Conservation (phyloP, 2,329 filamentous ascomycete species). For the Macroventuria anomochaeta region DNA sequence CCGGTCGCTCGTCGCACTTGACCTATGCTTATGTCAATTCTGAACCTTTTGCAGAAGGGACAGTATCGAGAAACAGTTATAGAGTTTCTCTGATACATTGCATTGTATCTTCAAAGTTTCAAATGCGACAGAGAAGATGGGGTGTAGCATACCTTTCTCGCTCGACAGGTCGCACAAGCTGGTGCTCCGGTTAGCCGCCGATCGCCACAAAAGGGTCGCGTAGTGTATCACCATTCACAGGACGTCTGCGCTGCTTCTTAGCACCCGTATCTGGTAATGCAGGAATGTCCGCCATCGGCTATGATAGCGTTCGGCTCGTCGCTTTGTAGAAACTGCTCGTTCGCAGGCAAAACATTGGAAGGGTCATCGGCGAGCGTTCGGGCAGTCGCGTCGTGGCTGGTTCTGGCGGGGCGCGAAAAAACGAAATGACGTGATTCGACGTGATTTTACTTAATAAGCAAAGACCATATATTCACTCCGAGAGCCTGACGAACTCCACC, state of each 20-base stretch:
- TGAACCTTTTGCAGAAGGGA: neutral
- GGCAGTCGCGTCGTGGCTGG: slow-evolving; percentile 10
- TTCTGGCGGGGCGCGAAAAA: slow-evolving; percentile 19
- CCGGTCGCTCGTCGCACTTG: slow-evolving; percentile 42
- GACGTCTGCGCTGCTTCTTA: slow-evolving; percentile 35
- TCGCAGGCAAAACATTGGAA: slow-evolving; percentile 6
- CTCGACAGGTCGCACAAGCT: slow-evolving; percentile 31
- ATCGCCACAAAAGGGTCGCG: neutral
- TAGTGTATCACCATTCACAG: slow-evolving; percentile 30
- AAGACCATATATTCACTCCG: neutral
- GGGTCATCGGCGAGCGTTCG: slow-evolving; percentile 17
- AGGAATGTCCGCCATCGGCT: slow-evolving; percentile 15
- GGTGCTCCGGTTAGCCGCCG: slow-evolving; percentile 13
- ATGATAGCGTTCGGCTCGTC: slow-evolving; percentile 22
- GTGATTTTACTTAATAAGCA: slow-evolving; percentile 1
- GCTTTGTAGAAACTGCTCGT: slow-evolving; percentile 7
- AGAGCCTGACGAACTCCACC: neutral
- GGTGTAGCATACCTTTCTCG: slow-evolving; percentile 23
- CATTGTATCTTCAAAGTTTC: no score
- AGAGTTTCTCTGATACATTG: no score
- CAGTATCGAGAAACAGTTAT: no score
- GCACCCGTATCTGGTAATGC: slow-evolving; percentile 17
- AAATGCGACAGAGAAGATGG: neutral
- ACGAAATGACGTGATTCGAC: slow-evolving; percentile 13
- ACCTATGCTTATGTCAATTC: slow-evolving; percentile 27